Percentiles rank a stretch among this genome's conserved stretches.
Evolutionary conservation across 805 yeast genomes (phyloP).

Genomic region (Barnettozyma sp.): DNA sequence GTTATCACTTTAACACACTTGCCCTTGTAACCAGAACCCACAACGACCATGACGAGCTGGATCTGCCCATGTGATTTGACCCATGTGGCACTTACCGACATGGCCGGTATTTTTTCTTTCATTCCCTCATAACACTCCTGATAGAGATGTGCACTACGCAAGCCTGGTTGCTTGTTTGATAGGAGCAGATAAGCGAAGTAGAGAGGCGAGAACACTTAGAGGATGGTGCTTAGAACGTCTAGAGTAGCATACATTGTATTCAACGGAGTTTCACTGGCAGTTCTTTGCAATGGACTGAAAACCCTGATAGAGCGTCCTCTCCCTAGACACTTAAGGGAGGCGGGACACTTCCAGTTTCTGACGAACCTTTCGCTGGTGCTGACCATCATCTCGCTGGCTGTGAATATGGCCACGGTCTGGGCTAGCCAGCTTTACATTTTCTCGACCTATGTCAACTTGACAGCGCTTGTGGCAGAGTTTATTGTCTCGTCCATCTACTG

Average conservation of each 20-base stretch:
- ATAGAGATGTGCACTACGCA: too few species aligned
- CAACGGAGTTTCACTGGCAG: neutral
- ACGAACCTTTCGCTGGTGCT: constrained; percentile 55
- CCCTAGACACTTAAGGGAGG: constrained; percentile 44
- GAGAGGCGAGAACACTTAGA: neutral
- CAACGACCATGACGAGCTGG: too few species aligned
- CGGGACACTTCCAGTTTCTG: constrained; percentile 67
- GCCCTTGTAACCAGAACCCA: too few species aligned
- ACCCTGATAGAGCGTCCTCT: constrained; percentile 23
- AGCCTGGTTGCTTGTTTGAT: too few species aligned
- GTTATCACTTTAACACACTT: too few species aligned
- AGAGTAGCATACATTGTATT: constrained; percentile 1
- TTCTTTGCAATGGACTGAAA: constrained; percentile 4
- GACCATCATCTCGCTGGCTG: constrained; percentile 29
- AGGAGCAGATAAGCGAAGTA: too few species aligned
- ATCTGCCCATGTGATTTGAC: too few species aligned
- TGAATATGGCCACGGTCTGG: constrained; percentile 26
- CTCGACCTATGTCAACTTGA: constrained; percentile 31
- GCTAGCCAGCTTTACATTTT: constrained; percentile 13
- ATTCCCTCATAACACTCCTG: too few species aligned
- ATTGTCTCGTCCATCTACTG: constrained; percentile 63
- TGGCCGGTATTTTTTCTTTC: too few species aligned
- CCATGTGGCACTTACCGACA: too few species aligned
- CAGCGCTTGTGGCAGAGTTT: constrained; percentile 51
- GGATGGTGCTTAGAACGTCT: constrained; percentile 1